phyloP scores from a whole-genome alignment of 169 alveolate genomes.

The Plasmodium reichenowi region DNA sequence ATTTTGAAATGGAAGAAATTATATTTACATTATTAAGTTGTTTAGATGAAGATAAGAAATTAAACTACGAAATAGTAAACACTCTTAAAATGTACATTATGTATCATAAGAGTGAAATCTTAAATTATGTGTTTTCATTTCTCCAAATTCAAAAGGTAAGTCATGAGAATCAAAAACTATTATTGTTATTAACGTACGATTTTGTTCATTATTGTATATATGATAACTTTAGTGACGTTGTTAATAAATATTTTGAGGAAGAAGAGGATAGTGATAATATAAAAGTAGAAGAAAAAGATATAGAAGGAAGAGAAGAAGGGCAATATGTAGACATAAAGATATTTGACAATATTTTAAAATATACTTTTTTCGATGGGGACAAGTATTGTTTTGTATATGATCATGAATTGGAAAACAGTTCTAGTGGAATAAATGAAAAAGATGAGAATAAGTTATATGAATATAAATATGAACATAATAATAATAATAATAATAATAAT shows the following conservation, averaged over 20 bases:
- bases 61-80: slow-evolving; percentile 51
- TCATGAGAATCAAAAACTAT: slow-evolving; percentile 57
- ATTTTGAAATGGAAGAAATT: slow-evolving; percentile 62
- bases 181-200: slow-evolving; percentile 41
- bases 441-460: neutral
- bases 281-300: neutral
- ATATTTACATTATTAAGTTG: slow-evolving; percentile 48
- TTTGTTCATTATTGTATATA: slow-evolving; percentile 44
- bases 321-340: slow-evolving; percentile 45
- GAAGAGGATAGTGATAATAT: slow-evolving; percentile 1
- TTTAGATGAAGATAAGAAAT: slow-evolving; percentile 57
- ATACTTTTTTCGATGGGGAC: slow-evolving; percentile 73
- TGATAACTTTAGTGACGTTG: slow-evolving; percentile 27
- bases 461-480: neutral
- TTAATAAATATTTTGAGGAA: slow-evolving; percentile 40
- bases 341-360: slow-evolving; percentile 54
- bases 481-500: no score
- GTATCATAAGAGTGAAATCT: slow-evolving; percentile 67
- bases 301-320: neutral
- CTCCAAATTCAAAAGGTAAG: slow-evolving; percentile 72
- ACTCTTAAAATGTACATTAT: slow-evolving; percentile 51
- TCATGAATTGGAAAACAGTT: neutral
- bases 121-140: slow-evolving; percentile 71
- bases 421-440: neutral
- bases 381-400: slow-evolving; percentile 54